These are phyloP conservation scores for Diplodia seriata DNA, from an alignment of 2,329 filamentous ascomycete genomes.

Conservation along the genomic window DNA sequence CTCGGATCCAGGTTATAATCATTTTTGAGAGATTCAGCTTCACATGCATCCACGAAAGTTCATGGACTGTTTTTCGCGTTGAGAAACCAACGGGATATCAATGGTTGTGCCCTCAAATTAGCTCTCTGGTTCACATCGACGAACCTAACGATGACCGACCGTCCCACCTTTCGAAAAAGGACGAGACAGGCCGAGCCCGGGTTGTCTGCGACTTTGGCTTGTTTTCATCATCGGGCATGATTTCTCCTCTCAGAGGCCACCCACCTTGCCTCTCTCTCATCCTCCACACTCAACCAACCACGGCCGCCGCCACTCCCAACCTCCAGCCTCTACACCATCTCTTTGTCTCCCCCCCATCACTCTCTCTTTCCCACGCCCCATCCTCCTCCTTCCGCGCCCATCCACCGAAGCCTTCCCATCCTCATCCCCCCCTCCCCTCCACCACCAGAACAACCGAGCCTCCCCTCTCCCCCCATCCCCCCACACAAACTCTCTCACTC, in stretches of 20 bases:
- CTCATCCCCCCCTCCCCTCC: constrained; percentile 8
- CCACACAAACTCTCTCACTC: too few species aligned
- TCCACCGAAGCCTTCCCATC: neutral
- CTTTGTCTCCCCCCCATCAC: neutral
- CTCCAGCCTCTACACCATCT: neutral
- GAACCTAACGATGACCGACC: constrained; percentile 5
- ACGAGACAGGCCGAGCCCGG: constrained; percentile 5
- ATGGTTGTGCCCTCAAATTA: constrained; percentile 30
- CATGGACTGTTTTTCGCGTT: neutral
- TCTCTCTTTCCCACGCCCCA: neutral
- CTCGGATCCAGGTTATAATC: neutral
- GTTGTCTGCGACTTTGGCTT: constrained; percentile 33
- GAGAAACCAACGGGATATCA: neutral
- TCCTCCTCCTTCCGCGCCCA: neutral
- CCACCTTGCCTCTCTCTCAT: neutral
- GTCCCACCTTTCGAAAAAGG: neutral
- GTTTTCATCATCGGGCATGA: constrained; percentile 30
- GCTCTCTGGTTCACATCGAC: constrained; percentile 33
- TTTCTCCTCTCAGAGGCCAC: neutral
- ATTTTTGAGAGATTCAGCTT: neutral
- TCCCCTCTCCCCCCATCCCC: neutral
- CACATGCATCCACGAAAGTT: neutral
- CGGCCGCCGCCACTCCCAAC: neutral
- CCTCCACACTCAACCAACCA: neutral
- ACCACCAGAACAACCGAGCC: neutral